Evolutionary conservation across 257 asterid species (phyloP), one percentile per base, ranked within the genome.

Genomic region (Verbena officinalis): DNA sequence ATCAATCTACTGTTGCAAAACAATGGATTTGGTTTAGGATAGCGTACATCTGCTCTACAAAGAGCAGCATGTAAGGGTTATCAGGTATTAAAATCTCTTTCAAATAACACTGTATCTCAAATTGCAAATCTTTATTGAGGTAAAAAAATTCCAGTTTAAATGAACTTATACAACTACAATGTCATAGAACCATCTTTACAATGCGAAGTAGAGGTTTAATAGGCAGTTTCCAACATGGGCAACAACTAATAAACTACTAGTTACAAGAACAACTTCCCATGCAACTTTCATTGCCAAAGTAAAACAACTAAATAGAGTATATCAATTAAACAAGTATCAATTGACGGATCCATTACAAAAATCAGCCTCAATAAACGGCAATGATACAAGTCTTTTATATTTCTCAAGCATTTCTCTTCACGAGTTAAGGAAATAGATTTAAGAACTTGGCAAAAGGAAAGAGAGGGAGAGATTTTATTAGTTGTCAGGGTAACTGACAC

Each of bases 391-490:
- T 11, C 20, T 17, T n/a, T 14, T 33, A 0, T 33, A 21, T n/a
- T 20, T 7, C 38, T 16, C 48, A 42, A 54, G 21, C 60, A 42
- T 12, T 55, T 14, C 30, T 17, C 7, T 5, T 43, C 7, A n/a
- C 43, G 31, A 61, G 46, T 42, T 11, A 12, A 14, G 20, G 22
- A 60, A 21, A 45, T 7, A 27, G 30, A 19, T 17, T 10, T 48
- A 13, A 48, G 30, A 46, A 62, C 36, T 27, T 14, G 2, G n/a
- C n/a, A n/a, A n/a, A n/a, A n/a, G n/a, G n/a, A n/a, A n/a, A n/a
- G n/a, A n/a, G n/a, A 12, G n/a, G 3, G 65, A 46, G 54, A 49
- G 42, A 21, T 40, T 67, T 23, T 43, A 56, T 66, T 8, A 12
- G 31, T 16, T 30, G 20, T 14, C 39, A 43, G 12, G 31, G 30